A percentile compares a stretch with the other conserved stretches of the same genome.
phyloP scores from a whole-genome alignment of 192 early-diverging fungal species.

The Linnemannia elongata region DNA sequence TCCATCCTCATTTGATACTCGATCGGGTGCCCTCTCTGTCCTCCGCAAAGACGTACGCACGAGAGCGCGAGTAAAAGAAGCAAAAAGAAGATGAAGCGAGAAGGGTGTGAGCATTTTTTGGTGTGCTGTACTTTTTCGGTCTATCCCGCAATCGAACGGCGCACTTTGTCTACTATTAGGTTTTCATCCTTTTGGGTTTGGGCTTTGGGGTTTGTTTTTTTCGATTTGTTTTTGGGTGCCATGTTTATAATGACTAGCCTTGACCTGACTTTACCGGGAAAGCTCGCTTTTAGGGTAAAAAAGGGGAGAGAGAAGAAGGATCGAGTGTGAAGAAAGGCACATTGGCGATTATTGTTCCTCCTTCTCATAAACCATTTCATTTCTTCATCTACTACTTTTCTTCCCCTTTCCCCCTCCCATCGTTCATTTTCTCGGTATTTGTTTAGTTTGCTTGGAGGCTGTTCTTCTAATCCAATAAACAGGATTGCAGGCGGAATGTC shows the following conservation, averaged over 20 bases:
- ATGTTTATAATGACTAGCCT: neutral
- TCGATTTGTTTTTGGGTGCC: neutral
- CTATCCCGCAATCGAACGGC: neutral
- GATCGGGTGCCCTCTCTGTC: neutral
- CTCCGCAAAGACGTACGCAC: neutral
- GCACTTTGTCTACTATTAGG: neutral
- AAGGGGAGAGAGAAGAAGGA: neutral
- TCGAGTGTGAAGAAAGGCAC: neutral
- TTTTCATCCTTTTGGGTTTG: too few species aligned
- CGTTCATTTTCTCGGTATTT: too few species aligned
- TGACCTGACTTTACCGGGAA: neutral
- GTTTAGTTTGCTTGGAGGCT: too few species aligned
- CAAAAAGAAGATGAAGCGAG: neutral
- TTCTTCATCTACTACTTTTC: neutral
- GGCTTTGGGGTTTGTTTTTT: too few species aligned
- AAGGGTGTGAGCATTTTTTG: constrained; percentile 1
- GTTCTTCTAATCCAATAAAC: too few species aligned
- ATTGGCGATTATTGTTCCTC: neutral
- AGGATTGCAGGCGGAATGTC: too few species aligned
- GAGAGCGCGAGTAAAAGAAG: neutral
- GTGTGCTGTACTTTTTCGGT: neutral
- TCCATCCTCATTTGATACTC: neutral
- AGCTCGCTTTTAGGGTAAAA: neutral
- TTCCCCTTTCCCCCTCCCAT: too few species aligned
- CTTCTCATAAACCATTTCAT: neutral